Evolutionary conservation across 2,329 filamentous ascomycete species (phyloP).

Genomic region (Samsoniella hepiali): DNA sequence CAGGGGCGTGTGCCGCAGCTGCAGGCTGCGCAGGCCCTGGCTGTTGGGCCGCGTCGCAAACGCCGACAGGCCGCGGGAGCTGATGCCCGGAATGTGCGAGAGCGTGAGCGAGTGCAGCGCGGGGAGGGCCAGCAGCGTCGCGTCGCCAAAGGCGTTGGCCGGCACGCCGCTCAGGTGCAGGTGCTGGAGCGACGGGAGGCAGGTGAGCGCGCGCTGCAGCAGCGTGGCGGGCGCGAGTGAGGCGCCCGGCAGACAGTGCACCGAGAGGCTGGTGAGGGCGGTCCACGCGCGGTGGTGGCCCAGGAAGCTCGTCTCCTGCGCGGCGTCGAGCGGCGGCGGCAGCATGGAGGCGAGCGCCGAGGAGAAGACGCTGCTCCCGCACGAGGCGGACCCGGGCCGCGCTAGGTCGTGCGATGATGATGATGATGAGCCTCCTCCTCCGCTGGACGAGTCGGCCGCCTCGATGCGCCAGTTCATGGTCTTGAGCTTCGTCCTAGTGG

Average conservation of each 20-base stretch:
- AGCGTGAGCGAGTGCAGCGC: conserved; percentile 53
- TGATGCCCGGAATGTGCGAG: conserved; percentile 54
- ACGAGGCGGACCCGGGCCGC: conserved; percentile 21
- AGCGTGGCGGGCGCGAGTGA: conserved; percentile 51
- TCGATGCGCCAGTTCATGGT: conserved; percentile 60
- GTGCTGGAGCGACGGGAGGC: conserved; percentile 53
- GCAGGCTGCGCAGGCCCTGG: conserved; percentile 45
- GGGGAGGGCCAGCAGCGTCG: conserved; percentile 53
- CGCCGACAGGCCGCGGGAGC: conserved; percentile 52
- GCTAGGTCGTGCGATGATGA: conserved; percentile 25
- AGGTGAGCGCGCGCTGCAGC: conserved; percentile 47
- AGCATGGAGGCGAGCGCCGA: conserved; percentile 28
- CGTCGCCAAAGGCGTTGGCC: conserved; percentile 54
- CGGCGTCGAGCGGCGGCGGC: conserved; percentile 28
- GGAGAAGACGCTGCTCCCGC: conserved; percentile 26
- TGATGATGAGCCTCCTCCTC: background rate
- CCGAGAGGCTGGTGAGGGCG: conserved; percentile 52
- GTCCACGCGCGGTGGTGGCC: conserved; percentile 54
- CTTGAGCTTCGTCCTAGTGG: conserved; percentile 52
- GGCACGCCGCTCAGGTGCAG: conserved; percentile 59
- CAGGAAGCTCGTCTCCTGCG: conserved; percentile 44
- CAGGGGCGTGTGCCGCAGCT: conserved; percentile 55
- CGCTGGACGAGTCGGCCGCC: conserved; percentile 17
- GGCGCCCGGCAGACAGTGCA: conserved; percentile 57
- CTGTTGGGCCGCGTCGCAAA: conserved; percentile 52